These are phyloP conservation scores for Immersiella caudata DNA, from an alignment of 495 filamentous ascomycete species.

Conservation along the genomic window DNA sequence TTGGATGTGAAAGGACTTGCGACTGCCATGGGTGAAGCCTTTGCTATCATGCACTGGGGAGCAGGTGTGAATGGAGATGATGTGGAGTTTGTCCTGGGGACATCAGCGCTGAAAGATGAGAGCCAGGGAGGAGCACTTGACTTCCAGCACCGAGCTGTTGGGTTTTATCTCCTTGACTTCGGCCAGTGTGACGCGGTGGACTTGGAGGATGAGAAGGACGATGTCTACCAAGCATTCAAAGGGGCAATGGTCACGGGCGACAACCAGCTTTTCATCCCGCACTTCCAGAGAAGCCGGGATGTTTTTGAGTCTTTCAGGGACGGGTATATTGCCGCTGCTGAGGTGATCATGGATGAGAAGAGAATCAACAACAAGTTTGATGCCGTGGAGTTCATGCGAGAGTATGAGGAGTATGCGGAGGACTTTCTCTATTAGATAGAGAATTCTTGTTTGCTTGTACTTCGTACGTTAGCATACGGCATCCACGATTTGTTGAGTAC, in stretches of 20 bases:
- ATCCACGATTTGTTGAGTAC: constrained; percentile 12
- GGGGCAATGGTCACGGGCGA: constrained; percentile 26
- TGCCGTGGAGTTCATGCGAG: constrained; percentile 22
- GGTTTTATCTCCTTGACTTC: constrained; percentile 30
- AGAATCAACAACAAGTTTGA: constrained; percentile 22
- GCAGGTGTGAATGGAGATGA: constrained; percentile 36
- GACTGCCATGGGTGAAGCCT: constrained; percentile 33
- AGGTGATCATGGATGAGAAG: constrained; percentile 17
- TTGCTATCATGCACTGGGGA: constrained; percentile 38
- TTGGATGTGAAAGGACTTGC: constrained; percentile 27
- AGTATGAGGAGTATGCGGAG: constrained; percentile 31
- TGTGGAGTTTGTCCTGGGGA: constrained; percentile 38
- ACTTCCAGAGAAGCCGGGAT: constrained; percentile 17
- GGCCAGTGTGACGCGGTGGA: constrained; percentile 27
- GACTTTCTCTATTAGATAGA: constrained; percentile 21
- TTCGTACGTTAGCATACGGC: constrained; percentile 11
- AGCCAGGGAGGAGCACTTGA: constrained; percentile 7
- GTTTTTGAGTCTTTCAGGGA: constrained; percentile 20
- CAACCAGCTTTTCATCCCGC: constrained; percentile 31
- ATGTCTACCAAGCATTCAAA: constrained; percentile 29
- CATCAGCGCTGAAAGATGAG: constrained; percentile 16
- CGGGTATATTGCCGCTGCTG: constrained; percentile 18
- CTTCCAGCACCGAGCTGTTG: constrained; percentile 16
- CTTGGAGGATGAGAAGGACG: constrained; percentile 20
- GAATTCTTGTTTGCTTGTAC: neutral